Evolutionary conservation across 345 rosid genomes (phyloP).

Genomic region (Trapa bicornis): DNA sequence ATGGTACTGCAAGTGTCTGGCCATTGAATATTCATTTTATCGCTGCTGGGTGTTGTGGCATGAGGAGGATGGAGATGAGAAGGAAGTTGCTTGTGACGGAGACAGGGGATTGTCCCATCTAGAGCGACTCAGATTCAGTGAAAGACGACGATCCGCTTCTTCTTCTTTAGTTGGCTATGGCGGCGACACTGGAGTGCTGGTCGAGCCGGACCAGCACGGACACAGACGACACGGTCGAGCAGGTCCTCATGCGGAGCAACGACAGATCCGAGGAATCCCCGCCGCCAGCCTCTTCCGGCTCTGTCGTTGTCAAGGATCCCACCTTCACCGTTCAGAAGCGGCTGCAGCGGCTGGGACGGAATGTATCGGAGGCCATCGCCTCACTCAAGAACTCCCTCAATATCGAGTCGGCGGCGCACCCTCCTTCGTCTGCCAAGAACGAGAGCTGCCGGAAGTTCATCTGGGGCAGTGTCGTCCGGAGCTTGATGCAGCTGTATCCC

Average conservation of each 20-base stretch:
- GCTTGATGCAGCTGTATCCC: conserved; percentile 79
- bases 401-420: conserved; percentile 52
- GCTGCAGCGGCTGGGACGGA: conserved; percentile 66
- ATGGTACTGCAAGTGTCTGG: too few relatives aligned
- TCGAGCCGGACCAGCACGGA: conserved; percentile 73
- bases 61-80: too few relatives aligned
- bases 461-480: conserved; percentile 88
- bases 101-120: too few relatives aligned
- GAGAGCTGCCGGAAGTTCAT: conserved; percentile 58
- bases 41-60: too few relatives aligned
- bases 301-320: conserved; percentile 9
- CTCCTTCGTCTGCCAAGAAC: conserved; percentile 15
- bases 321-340: conserved; percentile 63
- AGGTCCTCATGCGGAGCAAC: conserved; percentile 74
- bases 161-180: conserved; percentile 27
- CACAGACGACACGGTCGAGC: conserved; percentile 88
- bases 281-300: conserved; percentile 6
- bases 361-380: conserved; percentile 79
- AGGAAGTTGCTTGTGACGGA: too few relatives aligned
- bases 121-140: too few relatives aligned
- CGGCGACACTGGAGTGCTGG: conserved; percentile 98
- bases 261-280: conserved; percentile 59
- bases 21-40: too few relatives aligned
- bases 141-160: too few relatives aligned
- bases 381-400: conserved; percentile 78